Evolutionary conservation across 345 rosid genomes (phyloP).

Genomic region (Firmiana major): DNA sequence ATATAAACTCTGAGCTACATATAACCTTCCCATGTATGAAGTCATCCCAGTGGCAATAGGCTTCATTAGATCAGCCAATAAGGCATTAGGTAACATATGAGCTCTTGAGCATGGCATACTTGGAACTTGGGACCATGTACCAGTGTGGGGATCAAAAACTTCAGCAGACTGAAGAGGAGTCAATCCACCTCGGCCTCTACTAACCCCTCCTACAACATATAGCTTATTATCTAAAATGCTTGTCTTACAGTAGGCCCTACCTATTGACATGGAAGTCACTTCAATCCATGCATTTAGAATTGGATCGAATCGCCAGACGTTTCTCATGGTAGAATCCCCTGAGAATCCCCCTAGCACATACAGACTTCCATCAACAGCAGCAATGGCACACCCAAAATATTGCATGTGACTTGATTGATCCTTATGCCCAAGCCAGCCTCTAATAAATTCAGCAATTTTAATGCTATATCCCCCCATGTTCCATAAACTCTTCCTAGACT

Average conservation of each 20-base stretch:
- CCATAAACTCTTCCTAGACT: conserved; percentile 52
- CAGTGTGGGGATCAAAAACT: conserved; percentile 61
- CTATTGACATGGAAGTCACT: conserved; percentile 59
- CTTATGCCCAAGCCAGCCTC: conserved; percentile 65
- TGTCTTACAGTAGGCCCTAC: conserved; percentile 78
- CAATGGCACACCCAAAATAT: conserved; percentile 73
- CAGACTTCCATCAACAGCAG: conserved; percentile 67
- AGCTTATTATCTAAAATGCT: conserved; percentile 68
- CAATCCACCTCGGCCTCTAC: conserved; percentile 52
- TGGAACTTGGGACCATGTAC: conserved; percentile 67
- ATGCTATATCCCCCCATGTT: conserved; percentile 49
- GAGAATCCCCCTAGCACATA: conserved; percentile 88
- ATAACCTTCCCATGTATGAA: conserved; percentile 75
- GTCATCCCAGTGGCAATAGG: conserved; percentile 94
- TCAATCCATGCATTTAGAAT: conserved; percentile 63
- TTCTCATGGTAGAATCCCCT: conserved; percentile 49
- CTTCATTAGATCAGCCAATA: conserved; percentile 67
- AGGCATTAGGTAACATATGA: conserved; percentile 68
- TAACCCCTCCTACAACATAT: conserved; percentile 89
- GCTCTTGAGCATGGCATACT: conserved; percentile 89
- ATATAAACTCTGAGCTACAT: conserved; percentile 80
- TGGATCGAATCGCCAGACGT: conserved; percentile 75
- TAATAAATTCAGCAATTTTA: conserved; percentile 47
- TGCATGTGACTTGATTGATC: conserved; percentile 41
- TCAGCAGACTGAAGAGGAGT: conserved; percentile 91